Evolutionary conservation across 1,284 basidiomycete species (phyloP).

Genomic region (Cystobasidium slooffiae): DNA sequence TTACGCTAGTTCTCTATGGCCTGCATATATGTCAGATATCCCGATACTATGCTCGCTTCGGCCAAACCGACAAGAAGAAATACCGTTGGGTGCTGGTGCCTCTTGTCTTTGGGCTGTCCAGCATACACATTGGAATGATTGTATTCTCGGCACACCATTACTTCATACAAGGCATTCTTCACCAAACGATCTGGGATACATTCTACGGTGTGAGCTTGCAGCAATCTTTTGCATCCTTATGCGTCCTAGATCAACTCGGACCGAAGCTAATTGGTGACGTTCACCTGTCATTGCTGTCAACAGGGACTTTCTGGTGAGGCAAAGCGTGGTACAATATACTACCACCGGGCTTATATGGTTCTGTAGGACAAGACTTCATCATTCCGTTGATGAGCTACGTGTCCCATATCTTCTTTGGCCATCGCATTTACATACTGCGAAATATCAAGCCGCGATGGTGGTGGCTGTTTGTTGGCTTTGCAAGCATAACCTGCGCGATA

Average conservation of each 20-base stretch:
- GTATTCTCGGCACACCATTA: constrained; percentile 34
- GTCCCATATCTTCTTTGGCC: constrained; percentile 39
- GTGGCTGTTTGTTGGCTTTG: constrained; percentile 14
- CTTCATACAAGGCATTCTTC: constrained; percentile 28
- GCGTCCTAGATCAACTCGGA: not conserved
- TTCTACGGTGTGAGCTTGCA: constrained; percentile 33
- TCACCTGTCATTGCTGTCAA: not conserved
- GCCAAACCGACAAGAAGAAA: constrained; percentile 23
- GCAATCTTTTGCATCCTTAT: not conserved
- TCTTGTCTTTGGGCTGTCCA: constrained; percentile 24
- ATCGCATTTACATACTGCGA: constrained; percentile 30
- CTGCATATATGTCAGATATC: constrained; percentile 30
- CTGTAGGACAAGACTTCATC: constrained; percentile 33
- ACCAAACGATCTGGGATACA: constrained; percentile 19
- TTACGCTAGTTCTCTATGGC: constrained; percentile 33
- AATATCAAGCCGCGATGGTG: constrained; percentile 18
- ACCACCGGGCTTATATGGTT: not conserved
- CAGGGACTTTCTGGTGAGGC: constrained; percentile 30
- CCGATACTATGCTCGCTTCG: constrained; percentile 40
- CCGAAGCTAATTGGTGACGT: not conserved
- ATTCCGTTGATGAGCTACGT: constrained; percentile 37
- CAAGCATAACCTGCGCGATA: constrained; percentile 4
- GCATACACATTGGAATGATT: constrained; percentile 24
- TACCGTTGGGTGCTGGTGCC: constrained; percentile 33
- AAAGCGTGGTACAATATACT: not conserved